These are phyloP conservation scores for Tremella fuciformis DNA, from an alignment of 768 basidiomycete species.

Conservation along the genomic window DNA sequence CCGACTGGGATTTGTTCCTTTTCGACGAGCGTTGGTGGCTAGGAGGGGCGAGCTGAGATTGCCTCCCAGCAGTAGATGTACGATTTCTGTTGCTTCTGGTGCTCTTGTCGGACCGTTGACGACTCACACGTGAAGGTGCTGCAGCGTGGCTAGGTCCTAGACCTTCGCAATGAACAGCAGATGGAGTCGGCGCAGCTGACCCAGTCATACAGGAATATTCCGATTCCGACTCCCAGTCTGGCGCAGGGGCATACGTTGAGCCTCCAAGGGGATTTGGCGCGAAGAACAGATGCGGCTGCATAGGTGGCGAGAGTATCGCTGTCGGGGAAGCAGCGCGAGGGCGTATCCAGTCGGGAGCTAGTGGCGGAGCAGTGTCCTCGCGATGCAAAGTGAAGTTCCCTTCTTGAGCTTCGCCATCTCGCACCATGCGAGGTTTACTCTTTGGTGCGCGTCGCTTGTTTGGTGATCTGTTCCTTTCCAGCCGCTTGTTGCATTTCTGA, in stretches of 20 bases:
- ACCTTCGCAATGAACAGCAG: slow-evolving; percentile 7
- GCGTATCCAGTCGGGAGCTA: slow-evolving; percentile 33
- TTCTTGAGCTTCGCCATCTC: too few relatives aligned
- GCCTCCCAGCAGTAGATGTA: neutral
- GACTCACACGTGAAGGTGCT: neutral
- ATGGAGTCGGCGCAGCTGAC: neutral
- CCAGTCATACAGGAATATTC: slow-evolving; percentile 1
- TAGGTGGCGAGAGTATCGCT: slow-evolving; percentile 27
- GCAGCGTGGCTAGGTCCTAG: slow-evolving; percentile 13
- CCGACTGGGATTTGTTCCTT: neutral
- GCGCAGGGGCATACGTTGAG: slow-evolving; percentile 8
- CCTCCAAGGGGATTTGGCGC: slow-evolving; percentile 16
- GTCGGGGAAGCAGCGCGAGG: slow-evolving; percentile 34
- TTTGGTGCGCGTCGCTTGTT: slow-evolving; percentile 18
- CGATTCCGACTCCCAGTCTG: neutral
- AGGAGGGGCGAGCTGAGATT: too few relatives aligned
- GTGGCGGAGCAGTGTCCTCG: slow-evolving; percentile 3
- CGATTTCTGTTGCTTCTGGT: neutral
- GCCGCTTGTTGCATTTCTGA: neutral
- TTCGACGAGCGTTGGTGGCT: neutral
- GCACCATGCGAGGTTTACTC: too few relatives aligned
- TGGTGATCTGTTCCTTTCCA: slow-evolving; percentile 11
- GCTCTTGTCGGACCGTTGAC: slow-evolving; percentile 1
- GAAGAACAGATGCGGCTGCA: slow-evolving; percentile 43
- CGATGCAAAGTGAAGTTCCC: neutral